Percentiles rank a stretch among this genome's conserved stretches.
These are phyloP conservation scores for Euphrasia confusa DNA, from an alignment of 257 asterid genomes.

Conservation along the genomic window DNA sequence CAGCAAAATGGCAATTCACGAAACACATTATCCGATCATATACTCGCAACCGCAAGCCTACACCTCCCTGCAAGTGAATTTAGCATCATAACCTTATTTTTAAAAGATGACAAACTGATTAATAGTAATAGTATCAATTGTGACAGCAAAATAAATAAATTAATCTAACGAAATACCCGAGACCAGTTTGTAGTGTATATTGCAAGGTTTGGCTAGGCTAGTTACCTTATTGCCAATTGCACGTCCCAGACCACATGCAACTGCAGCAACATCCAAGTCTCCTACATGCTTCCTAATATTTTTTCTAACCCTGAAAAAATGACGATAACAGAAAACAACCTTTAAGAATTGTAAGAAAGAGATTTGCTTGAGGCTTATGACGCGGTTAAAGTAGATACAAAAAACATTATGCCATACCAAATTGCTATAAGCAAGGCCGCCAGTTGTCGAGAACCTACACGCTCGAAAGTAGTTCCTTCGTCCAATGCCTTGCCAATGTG, in stretches of 20 bases:
- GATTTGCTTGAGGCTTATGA: conserved; percentile 1
- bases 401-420: conserved; percentile 41
- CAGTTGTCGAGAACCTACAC: conserved; percentile 90
- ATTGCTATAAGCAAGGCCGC: conserved; percentile 82
- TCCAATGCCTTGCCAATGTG: conserved; percentile 76
- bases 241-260: conserved; percentile 93
- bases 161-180: not conserved
- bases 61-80: conserved; percentile 69
- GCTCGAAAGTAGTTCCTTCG: conserved; percentile 65
- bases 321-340: conserved; percentile 16
- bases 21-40: conserved; percentile 79
- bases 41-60: conserved; percentile 87
- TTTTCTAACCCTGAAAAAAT: conserved; percentile 72
- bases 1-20: conserved; percentile 86
- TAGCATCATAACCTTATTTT: conserved; percentile 1
- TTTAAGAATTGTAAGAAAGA: conserved; percentile 8
- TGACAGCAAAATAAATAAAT: no score
- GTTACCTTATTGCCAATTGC: conserved; percentile 95
- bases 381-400: not conserved
- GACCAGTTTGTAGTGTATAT: no score
- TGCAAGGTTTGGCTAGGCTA: not conserved
- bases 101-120: not conserved
- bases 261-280: conserved; percentile 90
- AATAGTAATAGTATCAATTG: not conserved
- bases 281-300: conserved; percentile 66